A percentile compares a stretch with the other conserved stretches of the same genome.
These are phyloP conservation scores for Trichoderma koningiopsis DNA, from an alignment of 2,329 filamentous ascomycete genomes.

Conservation along the genomic window DNA sequence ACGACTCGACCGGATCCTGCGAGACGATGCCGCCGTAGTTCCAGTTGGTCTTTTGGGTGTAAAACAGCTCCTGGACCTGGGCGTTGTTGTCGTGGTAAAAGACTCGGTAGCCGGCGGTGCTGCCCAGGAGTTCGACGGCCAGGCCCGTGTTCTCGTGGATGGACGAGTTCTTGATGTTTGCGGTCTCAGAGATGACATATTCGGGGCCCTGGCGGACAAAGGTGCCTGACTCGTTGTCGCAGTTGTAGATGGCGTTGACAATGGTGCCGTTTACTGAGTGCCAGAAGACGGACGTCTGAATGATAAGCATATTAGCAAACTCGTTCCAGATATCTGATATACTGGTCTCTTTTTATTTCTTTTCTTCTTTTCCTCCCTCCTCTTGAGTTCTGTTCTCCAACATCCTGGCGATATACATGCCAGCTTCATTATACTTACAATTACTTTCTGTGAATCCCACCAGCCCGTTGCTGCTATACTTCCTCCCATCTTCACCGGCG, in stretches of 20 bases:
- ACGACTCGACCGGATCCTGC: not conserved
- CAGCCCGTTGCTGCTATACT: slow-evolving; percentile 14
- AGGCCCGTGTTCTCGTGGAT: slow-evolving; percentile 7
- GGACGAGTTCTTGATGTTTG: not conserved
- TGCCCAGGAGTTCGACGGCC: slow-evolving; percentile 17
- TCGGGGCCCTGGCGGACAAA: not conserved
- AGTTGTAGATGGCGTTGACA: slow-evolving; percentile 12
- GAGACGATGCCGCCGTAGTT: slow-evolving; percentile 11
- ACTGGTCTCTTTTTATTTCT: not conserved
- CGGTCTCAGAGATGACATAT: not conserved
- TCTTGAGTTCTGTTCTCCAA: not conserved
- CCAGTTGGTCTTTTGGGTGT: slow-evolving; percentile 4
- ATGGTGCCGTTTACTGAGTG: not conserved
- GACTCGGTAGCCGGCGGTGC: slow-evolving; percentile 14
- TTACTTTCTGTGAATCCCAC: slow-evolving; percentile 4
- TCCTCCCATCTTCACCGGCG: not conserved
- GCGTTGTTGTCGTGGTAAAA: slow-evolving; percentile 9
- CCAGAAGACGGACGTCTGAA: slow-evolving; percentile 19
- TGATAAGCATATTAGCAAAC: not conserved
- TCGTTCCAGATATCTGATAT: not conserved
- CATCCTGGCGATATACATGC: not conserved
- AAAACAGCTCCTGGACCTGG: slow-evolving; percentile 1
- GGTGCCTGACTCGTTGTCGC: not conserved
- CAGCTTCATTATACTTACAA: not conserved
- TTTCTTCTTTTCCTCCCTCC: not conserved